Evolutionary conservation across 2,329 filamentous ascomycete genomes (phyloP).

Genomic region (Aspergillus felis): DNA sequence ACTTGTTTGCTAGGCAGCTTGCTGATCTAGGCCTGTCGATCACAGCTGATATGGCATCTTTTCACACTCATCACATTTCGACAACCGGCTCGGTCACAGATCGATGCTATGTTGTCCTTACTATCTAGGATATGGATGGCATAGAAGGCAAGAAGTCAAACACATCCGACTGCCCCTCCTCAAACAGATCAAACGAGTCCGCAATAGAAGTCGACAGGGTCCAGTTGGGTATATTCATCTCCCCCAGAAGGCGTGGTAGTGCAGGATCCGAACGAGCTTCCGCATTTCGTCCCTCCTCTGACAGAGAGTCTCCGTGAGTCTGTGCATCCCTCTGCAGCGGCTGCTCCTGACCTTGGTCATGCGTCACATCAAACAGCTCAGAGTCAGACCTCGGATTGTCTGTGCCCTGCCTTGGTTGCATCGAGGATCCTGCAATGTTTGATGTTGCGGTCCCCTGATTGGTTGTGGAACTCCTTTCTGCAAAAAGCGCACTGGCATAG

Average conservation of each 20-base stretch:
- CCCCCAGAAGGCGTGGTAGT: conserved; percentile 20
- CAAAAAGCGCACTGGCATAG: conserved; percentile 31
- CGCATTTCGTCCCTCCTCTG: conserved; percentile 12
- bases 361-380: not conserved
- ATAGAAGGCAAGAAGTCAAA: conserved; percentile 36
- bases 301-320: conserved; percentile 15
- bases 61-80: not conserved
- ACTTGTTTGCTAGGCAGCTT: not conserved
- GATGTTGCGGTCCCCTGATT: not conserved
- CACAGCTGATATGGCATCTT: not conserved
- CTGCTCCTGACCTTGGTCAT: not conserved
- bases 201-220: conserved; percentile 34
- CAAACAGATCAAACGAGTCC: conserved; percentile 34
- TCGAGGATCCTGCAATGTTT: not conserved
- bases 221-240: conserved; percentile 34
- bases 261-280: conserved; percentile 18
- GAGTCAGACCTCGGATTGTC: conserved; percentile 1
- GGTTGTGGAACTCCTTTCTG: conserved; percentile 19
- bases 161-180: conserved; percentile 34
- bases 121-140: conserved; percentile 24
- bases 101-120: not conserved
- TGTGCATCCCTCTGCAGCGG: conserved; percentile 11
- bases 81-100: not conserved
- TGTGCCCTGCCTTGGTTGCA: not conserved
- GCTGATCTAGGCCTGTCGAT: not conserved